Evolutionary conservation across 2,329 filamentous ascomycete genomes (phyloP), one percentile per base, ranked within the genome.

Genomic region (Shiraia bambusicola): DNA sequence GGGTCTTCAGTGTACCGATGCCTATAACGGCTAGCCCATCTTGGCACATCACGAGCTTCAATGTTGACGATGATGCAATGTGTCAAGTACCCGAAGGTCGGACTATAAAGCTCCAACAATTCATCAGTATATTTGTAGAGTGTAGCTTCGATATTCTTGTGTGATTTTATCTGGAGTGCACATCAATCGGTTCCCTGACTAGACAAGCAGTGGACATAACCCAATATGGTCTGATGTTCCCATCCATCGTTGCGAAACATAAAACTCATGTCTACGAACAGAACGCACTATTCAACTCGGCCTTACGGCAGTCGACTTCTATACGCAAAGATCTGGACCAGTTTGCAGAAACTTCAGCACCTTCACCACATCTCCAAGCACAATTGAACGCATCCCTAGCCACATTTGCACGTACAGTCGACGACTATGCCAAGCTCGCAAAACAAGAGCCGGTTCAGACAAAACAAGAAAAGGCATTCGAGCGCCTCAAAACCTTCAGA

Each of bases 381-480:
- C 65, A 69, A 37, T 62, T 69, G 43, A 62, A 61, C 49, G 63
- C 64, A 2, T 66, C 87, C 11, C 74, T 94, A 22, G 83, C 87
- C 30, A 83, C 90, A 45, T 90, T 98, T 69, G 82, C 87, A 33
- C 88, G 93, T 47, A 95, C 89, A 1, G 79, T 98, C 52, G 91
- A 96, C 72, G 91, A 96, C 65, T 98, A 98, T 75, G 82, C 86
- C 60, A 79, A 80, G 40, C 82, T 95, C 22, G 86, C 91, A 1
- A 87, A 88, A 53, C 87, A 92, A 59, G 93, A 98, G 69, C 82
- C 95, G 24, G 91, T 95, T 42, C 80, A 87, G 4, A 86, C 88
- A 45, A 98, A 97, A 72, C 88, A 95, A 57, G 86, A 93, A 46
- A 95, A 97, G 64, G 93, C 92, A 1, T 77, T 82, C 51, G 89